Evolutionary conservation across 176 grass and related monocot species (phyloP), one percentile per base, ranked within the genome.

Genomic region (Raddia distichophylla): DNA sequence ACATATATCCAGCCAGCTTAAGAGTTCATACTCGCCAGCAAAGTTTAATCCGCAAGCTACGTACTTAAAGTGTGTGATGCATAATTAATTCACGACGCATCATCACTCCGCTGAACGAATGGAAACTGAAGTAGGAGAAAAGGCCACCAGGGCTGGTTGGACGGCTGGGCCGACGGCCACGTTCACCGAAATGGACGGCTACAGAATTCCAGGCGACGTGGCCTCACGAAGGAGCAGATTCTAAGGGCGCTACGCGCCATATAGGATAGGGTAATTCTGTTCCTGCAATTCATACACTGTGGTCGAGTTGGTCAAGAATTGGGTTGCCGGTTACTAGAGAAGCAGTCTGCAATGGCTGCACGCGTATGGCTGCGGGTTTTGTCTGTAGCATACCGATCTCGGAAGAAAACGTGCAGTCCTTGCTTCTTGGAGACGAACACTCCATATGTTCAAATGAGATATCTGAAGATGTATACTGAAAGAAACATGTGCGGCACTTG

Each of bases 261-360:
- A n/a, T n/a, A n/a, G n/a, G n/a, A n/a, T n/a, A n/a, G n/a, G n/a
- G n/a, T n/a, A n/a, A n/a, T n/a, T n/a, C n/a, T n/a, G n/a, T n/a
- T n/a, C n/a, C n/a, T n/a, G n/a, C n/a, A 27, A n/a, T 27, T 46
- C 55, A 60, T 60, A 76, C 40, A 1, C 43, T 33, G 18, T 46
- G 33, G 57, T 32, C 58, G 15, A 49, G 58, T 48, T 69, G 64
- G 44, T 84, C 73, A 60, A 77, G 17, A 34, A 58, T 51, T 9
- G 10, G 51, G 33, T 63, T 73, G 5, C 32, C 33, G 32, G 15
- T 71, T 22, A 33, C 22, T 61, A 49, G 22, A 60, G 10, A 16
- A 61, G 1, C 33, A 9, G 45, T 73, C 56, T 52, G 16, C 32
- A 63, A 43, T 69, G 35, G 11, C 68, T 63, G 47, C 57, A 42